These are phyloP conservation scores for Trichosporon sp. DNA, from an alignment of 1,284 basidiomycete genomes.

Conservation along the genomic window DNA sequence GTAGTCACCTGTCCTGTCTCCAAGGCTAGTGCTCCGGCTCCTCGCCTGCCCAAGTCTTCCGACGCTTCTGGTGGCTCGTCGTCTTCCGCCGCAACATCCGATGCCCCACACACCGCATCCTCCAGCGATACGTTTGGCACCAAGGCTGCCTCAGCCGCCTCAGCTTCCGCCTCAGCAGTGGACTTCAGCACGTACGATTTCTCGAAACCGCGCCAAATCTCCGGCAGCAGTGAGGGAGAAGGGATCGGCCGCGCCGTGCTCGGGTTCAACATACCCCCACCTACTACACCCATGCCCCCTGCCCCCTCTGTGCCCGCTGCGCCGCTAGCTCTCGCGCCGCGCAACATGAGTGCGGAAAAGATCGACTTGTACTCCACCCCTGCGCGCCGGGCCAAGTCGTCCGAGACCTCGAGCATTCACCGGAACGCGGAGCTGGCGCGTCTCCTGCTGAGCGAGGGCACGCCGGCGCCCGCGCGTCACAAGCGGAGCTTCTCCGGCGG, in stretches of 20 bases:
- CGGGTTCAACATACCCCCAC: conserved; percentile 12
- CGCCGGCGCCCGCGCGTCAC: not conserved
- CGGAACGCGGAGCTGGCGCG: conserved; percentile 24
- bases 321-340: not conserved
- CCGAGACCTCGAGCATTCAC: conserved; percentile 21
- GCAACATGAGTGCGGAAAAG: not conserved
- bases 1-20: not conserved
- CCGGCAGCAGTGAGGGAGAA: not conserved
- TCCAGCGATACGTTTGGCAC: not conserved
- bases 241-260: conserved; percentile 19
- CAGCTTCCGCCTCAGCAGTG: not conserved
- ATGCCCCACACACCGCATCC: not conserved
- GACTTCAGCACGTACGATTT: not conserved
- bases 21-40: not conserved
- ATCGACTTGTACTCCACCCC: conserved; percentile 11
- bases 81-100: not conserved
- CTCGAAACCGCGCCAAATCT: not conserved
- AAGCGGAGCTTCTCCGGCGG: not conserved
- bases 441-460: not conserved
- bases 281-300: not conserved
- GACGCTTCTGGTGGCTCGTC: not conserved
- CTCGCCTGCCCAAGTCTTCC: not conserved
- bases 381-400: not conserved
- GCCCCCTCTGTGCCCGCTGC: conserved; percentile 1
- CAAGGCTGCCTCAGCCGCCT: not conserved